Evolutionary conservation across 768 basidiomycete species (phyloP).

Genomic region (Mycena epipterygia): DNA sequence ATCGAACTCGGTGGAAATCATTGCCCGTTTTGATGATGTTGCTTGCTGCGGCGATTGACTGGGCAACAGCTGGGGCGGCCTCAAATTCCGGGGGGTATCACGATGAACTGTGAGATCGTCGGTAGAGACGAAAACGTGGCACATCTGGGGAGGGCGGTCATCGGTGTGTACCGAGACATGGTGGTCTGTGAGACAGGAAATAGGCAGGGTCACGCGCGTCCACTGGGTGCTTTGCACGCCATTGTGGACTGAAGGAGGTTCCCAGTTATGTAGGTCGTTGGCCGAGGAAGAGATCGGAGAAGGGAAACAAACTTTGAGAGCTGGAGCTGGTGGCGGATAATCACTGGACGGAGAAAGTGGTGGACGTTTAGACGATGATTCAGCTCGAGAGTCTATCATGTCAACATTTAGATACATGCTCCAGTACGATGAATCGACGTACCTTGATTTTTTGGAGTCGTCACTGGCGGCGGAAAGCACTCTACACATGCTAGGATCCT

Average conservation of each 20-base stretch:
- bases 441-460: too few relatives aligned
- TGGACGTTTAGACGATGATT: not conserved
- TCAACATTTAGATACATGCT: too few relatives aligned
- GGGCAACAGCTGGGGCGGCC: not conserved
- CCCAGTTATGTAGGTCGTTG: not conserved
- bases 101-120: not conserved
- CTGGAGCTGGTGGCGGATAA: not conserved
- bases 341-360: not conserved
- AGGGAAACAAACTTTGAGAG: not conserved
- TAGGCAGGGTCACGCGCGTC: conserved; percentile 10
- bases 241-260: not conserved
- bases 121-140: not conserved
- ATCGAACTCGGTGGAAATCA: not conserved
- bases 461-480: too few relatives aligned
- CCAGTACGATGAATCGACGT: too few relatives aligned
- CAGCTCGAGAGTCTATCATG: not conserved
- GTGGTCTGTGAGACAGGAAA: conserved; percentile 25
- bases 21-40: not conserved
- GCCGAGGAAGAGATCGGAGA: not conserved
- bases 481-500: too few relatives aligned
- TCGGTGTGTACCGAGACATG: not conserved
- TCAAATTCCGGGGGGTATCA: not conserved
- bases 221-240: too few relatives aligned
- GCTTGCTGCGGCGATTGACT: not conserved
- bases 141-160: conserved; percentile 7